Base-by-base conservation (phyloP, 2,329 filamentous ascomycete genomes). In the Fusarium cyanostomum region DNA sequence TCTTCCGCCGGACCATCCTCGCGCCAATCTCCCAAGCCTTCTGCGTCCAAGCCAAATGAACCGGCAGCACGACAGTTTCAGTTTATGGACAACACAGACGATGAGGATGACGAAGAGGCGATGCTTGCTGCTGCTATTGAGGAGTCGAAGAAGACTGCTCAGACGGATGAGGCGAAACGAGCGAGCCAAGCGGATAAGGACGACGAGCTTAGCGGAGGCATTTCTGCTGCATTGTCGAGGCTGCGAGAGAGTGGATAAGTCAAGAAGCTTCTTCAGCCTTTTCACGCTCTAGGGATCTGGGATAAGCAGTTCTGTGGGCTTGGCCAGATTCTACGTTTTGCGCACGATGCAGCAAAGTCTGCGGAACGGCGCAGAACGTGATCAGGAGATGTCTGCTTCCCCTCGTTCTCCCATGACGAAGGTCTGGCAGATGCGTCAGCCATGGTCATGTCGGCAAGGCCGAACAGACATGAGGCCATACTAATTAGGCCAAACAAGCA, bases 221-320 rank as follows among this genome's bases (percentile, higher is more conserved):
- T 90, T 42, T 85, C 86, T 41, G 85, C 84, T 28, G 87, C 87
- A 13, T 71, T 90, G 59, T 86, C 86, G 8, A 87, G 78, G 63
- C 73, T 90, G 21, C 79, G 86, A 52, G 78, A 87, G 52, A 66
- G 64, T 12, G 72, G 69, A 41, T 75, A 60, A 68, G 11, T 10
- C 12, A 10, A 1, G 8, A 9, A 10, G n/a, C 5, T 45, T 31
- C 7, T 9, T 24, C 11, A 27, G 5, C 12, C 2, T 8, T 10
- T 16, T 33, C 18, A 7, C 7, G 7, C 4, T 8, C 34, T 15
- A 11, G 34, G 34, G 5, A 11, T 8, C 7, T 38, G 35, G 24
- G 7, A 15, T 18, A 3, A 18, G 10, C n/a, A 35, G 30, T 27
- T 48, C 24, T 18, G 34, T 10, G 7, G 30, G 10, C 30, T n/a